Conservation (phyloP, 2,329 filamentous ascomycete genomes). For the Blastomyces silverae region DNA sequence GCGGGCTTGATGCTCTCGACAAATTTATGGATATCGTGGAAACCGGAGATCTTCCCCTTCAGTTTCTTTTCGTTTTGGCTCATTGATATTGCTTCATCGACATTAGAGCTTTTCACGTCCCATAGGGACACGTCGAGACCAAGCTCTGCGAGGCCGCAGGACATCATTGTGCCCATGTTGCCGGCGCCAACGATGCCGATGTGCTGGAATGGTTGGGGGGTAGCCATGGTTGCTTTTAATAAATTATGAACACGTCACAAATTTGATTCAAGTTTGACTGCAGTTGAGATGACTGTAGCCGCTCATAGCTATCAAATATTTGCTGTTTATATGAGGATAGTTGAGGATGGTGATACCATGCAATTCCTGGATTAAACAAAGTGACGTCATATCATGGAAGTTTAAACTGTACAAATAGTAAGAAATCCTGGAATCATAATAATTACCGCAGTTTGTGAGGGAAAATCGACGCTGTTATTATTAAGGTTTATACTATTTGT, state of each 20-base stretch:
- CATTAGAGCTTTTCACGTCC: conserved; percentile 32
- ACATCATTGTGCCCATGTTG: conserved; percentile 42
- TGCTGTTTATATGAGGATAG: too few relatives aligned
- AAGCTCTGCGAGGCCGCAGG: conserved; percentile 37
- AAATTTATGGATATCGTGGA: conserved; percentile 34
- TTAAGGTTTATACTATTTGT: too few relatives aligned
- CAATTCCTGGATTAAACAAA: too few relatives aligned
- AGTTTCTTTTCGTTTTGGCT: conserved; percentile 23
- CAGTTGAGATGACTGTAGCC: not conserved
- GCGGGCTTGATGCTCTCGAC: conserved; percentile 29
- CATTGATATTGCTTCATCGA: conserved; percentile 29
- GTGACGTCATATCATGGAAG: not conserved
- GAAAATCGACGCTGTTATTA: not conserved
- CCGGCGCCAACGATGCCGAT: conserved; percentile 39
- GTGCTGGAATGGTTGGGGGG: conserved; percentile 27
- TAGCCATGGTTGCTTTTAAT: conserved; percentile 2
- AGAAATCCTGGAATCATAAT: not conserved
- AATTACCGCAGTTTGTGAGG: not conserved
- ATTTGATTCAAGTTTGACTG: not conserved
- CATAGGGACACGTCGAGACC: conserved; percentile 37
- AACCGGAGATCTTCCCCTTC: conserved; percentile 33
- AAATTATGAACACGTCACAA: not conserved
- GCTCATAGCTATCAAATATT: not conserved
- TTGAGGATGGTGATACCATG: too few relatives aligned
- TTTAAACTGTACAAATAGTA: not conserved